Percentiles rank a stretch among this genome's conserved stretches.
Conservation (phyloP, 2,329 filamentous ascomycete genomes). For the Aspergillus tamarii region DNA sequence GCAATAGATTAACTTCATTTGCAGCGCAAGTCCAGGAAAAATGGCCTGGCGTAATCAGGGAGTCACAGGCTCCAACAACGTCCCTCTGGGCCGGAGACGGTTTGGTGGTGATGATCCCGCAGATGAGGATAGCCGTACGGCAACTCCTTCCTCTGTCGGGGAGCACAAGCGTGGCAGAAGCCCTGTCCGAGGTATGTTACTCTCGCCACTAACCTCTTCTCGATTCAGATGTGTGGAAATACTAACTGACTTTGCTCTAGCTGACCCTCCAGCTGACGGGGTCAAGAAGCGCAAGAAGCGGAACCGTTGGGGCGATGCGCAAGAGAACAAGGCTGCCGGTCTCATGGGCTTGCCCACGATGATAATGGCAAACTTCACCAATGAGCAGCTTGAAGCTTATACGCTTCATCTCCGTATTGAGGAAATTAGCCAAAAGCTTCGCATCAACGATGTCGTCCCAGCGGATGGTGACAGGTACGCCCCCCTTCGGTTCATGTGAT, state of each 20-base stretch:
- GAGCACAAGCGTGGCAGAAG: slow-evolving; percentile 86
- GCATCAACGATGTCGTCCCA: slow-evolving; percentile 98
- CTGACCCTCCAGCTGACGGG: slow-evolving; percentile 67
- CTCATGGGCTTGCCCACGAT: slow-evolving; percentile 96
- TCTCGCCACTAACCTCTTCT: neutral
- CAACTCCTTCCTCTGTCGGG: slow-evolving; percentile 50
- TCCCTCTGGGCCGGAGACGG: slow-evolving; percentile 84
- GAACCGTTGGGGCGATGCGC: slow-evolving; percentile 96
- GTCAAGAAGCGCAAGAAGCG: slow-evolving; percentile 93
- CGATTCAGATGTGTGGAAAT: slow-evolving; percentile 13
- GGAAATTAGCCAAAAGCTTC: slow-evolving; percentile 98
- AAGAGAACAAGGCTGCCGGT: slow-evolving; percentile 97
- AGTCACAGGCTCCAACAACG: slow-evolving; percentile 97
- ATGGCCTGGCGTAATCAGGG: slow-evolving; percentile 73
- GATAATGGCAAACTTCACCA: slow-evolving; percentile 97
- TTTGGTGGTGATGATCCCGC: slow-evolving; percentile 69
- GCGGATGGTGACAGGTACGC: slow-evolving; percentile 90
- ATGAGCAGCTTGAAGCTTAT: slow-evolving; percentile 96
- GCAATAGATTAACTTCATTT: slow-evolving; percentile 13
- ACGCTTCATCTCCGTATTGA: slow-evolving; percentile 95
- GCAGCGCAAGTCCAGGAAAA: slow-evolving; percentile 6
- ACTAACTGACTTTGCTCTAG: slow-evolving; percentile 32
- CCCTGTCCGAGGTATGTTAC: slow-evolving; percentile 72
- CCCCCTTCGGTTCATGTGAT: slow-evolving; percentile 14
- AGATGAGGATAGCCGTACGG: slow-evolving; percentile 50